These are phyloP conservation scores for Candida pini DNA, from an alignment of 805 yeast genomes.

Conservation along the genomic window DNA sequence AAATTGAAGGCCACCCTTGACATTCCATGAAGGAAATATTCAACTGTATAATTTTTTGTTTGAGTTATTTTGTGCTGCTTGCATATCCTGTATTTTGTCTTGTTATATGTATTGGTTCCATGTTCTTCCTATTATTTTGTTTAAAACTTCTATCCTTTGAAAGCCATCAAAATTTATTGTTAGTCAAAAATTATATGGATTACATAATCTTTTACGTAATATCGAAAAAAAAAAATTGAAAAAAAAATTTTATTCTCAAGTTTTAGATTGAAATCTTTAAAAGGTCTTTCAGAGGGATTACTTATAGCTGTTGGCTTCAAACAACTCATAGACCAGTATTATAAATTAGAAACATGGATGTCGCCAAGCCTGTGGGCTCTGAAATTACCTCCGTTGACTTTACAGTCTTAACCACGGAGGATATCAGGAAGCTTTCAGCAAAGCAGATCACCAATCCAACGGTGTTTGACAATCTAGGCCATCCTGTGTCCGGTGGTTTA, in stretches of 20 bases:
- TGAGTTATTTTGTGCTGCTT: background rate
- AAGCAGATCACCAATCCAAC: conserved; percentile 94
- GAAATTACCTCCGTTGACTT: conserved; percentile 91
- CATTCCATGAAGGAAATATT: conserved; percentile 67
- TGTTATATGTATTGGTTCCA: background rate
- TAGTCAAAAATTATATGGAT: too few relatives aligned
- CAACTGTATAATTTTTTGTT: too few relatives aligned
- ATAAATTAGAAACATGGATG: too few relatives aligned
- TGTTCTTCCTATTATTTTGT: background rate
- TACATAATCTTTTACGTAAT: too few relatives aligned
- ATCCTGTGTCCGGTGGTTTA: conserved; percentile 89
- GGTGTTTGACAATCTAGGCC: conserved; percentile 94
- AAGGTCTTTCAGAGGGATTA: too few relatives aligned
- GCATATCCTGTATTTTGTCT: background rate
- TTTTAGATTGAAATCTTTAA: too few relatives aligned
- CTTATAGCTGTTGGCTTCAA: too few relatives aligned
- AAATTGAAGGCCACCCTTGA: conserved; percentile 84
- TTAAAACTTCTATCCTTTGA: background rate
- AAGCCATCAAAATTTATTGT: too few relatives aligned
- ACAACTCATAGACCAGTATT: too few relatives aligned
- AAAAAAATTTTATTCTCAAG: too few relatives aligned
- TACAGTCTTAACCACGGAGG: conserved; percentile 74
- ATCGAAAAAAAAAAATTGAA: too few relatives aligned
- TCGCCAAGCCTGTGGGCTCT: conserved; percentile 93
- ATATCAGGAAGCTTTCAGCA: conserved; percentile 81